Conservation (phyloP, 495 filamentous ascomycete species). For the Podospora anserina region DNA sequence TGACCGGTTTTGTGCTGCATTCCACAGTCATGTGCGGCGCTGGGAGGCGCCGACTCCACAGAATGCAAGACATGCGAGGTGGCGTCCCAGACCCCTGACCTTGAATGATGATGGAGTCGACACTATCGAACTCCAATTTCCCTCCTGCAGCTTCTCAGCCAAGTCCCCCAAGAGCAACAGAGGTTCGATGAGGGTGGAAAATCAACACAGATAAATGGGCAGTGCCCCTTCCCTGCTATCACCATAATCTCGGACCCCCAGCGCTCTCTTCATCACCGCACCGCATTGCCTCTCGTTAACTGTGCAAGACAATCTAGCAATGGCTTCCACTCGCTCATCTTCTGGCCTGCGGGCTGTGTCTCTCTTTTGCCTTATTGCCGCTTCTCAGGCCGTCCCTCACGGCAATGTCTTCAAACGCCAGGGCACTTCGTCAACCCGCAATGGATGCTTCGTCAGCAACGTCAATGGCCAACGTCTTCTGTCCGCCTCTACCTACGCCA, state of each 20-base stretch:
- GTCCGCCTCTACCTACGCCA: constrained; percentile 41
- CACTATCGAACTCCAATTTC: constrained; percentile 5
- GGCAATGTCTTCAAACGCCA: constrained; percentile 10
- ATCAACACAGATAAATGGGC: background rate
- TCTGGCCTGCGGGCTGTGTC: constrained; percentile 13
- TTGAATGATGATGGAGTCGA: background rate
- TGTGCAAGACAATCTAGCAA: background rate
- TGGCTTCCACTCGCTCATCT: constrained; percentile 9
- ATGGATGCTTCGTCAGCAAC: constrained; percentile 19
- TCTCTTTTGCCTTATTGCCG: constrained; percentile 14
- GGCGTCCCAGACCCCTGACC: background rate
- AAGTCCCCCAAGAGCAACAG: background rate
- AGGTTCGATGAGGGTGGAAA: background rate
- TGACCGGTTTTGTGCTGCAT: background rate
- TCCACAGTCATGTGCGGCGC: constrained; percentile 1
- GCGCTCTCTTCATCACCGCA: background rate
- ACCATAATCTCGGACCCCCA: background rate
- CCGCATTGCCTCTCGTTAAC: background rate
- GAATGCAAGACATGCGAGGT: background rate
- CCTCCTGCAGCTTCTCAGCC: background rate
- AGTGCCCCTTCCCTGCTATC: background rate
- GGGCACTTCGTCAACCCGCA: constrained; percentile 5
- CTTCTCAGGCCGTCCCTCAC: constrained; percentile 15
- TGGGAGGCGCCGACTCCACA: background rate
- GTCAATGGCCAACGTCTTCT: constrained; percentile 51